Evolutionary conservation across 2,329 filamentous ascomycete genomes (phyloP), one percentile per base, ranked within the genome.

Genomic region (Ophiosphaerella herpotricha): DNA sequence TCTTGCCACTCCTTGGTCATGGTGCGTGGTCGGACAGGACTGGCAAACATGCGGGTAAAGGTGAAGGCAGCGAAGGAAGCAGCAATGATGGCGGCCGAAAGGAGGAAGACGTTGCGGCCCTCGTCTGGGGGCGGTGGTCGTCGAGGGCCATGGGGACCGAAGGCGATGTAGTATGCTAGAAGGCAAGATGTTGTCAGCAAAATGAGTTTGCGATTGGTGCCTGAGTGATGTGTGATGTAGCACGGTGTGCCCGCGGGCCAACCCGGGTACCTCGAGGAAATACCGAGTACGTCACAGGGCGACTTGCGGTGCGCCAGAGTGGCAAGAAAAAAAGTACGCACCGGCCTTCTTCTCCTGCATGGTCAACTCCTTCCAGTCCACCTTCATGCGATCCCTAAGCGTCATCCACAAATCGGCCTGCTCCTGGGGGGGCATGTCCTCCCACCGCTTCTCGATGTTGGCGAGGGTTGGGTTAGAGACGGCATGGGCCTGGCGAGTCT

Each of bases 361-460:
- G 44, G 94, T 97, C 81, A 99, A 82, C 74, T 97, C 91, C 73
- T 88, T 85, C 94, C 94, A 99, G 82, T 91, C 91, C 69, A 85
- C 86, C 89, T 96, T 97, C 94, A 99, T 99, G 74, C 94, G 89
- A 81, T 99, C 94, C 78, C 94, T 86, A 77, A 99, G 83, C 67
- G 89, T 83, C 94, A 99, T 99, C 94, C 94, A 99, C 69, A 99
- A 82, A 75, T 99, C 94, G 64, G 94, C 94, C 86, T 99, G 94
- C 85, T 99, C 94, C 83, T 96, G 91, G 60, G 94, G 91, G 52
- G 93, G 92, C 90, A 97, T 92, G 59, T 82, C 85, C 82, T 99
- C 94, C 94, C 94, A 99, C 82, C 94, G 85, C 88, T 96, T 97
- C 87, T 99, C 94, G 74, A 99, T 97, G 80, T 96, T 91, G 78